Evolutionary conservation across 2,329 filamentous ascomycete species (phyloP), one percentile per base, ranked within the genome.

Genomic region (Escovopsis sp.): DNA sequence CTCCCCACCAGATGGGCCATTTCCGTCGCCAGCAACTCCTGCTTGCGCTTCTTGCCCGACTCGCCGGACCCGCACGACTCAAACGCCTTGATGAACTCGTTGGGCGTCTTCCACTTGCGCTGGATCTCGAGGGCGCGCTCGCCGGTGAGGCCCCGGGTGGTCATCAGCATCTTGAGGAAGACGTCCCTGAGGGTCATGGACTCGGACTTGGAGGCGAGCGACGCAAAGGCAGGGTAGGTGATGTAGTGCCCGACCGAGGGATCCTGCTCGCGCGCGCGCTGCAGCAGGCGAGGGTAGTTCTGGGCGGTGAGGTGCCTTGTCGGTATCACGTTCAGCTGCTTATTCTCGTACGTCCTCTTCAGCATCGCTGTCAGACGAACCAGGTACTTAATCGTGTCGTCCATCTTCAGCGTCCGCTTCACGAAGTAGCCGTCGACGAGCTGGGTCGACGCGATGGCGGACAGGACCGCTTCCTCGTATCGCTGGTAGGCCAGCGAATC

Each of bases 151-250:
- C 82, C 82, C 43, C 73, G 73, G 2, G 75, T 85, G 48, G 81
- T 85, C 83, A 91, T 87, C 39, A 91, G 69, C 83, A 91, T 89
- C 59, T 88, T 88, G 26, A 91, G 63, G 51, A 76, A 89, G 0
- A 88, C 59, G 51, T 91, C 85, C 43, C 82, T 69, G 9, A 89
- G 63, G 0, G 82, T 84, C 51, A 86, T 73, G 45, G 73, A 73
- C 41, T 84, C 80, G 0, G 81, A 85, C 58, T 91, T 91, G 8
- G 80, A 84, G 1, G 77, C 77, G 37, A 89, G 62, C 1, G 77
- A 77, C 0, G 79, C 75, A 55, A 89, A 88, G 0, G 80, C 80
- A 0, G 71, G 63, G 51, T 86, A 87, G 10, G 72, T 84, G 45
- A 86, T 72, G 52, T 80, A 70, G 54, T 77, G 76, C 4, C 68